Evolutionary conservation across 352 stramenopile species (phyloP), one percentile per base, ranked within the genome.

Genomic region (Pythium rhizo-oryzae): DNA sequence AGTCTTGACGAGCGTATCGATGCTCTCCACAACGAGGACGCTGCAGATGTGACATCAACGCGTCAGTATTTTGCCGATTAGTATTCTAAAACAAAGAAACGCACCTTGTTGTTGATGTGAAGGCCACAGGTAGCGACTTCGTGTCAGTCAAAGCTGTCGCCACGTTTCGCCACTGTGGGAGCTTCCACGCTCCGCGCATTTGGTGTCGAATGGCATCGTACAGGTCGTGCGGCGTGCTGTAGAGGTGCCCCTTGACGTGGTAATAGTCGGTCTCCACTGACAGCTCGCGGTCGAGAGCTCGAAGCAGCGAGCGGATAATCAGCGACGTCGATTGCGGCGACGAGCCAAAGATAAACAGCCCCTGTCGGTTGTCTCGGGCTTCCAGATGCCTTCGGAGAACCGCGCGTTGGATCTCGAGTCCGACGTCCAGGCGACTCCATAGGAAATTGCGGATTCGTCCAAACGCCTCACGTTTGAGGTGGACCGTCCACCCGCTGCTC

Each of bases 1-100:
- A 5, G 19, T 21, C n/a, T 57, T 60, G 6, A 71, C 51, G 19
- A 51, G 50, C 8, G 25, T 12, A 19, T 71, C 65, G 41, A 71
- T 62, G 23, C 59, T 71, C 50, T 71, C 65, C 5, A 71, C 8
- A 28, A 71, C 65, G 11, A 71, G 23, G 15, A 71, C 58, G 35
- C 65, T 71, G 21, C n/a, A 3, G 35, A 2, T 11, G 35, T 16
- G 3, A 41, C 35, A 8, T 41, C 35, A 41, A 12, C 8, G 12
- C 1, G 35, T 41, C 8, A 41, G 35, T 41, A 2, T 41, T 15
- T 16, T 11, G 8, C 35, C 6, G 35, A 4, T 15, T 11, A 11
- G 13, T 41, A 41, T 41, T 41, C 12, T 2, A 1, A 41, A 3
- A 50, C 28, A 44, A 8, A 28, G n/a, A 16, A 16, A 5, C 43